Evolutionary conservation across 805 yeast genomes (phyloP).

Genomic region (Ogataea paraovalis): DNA sequence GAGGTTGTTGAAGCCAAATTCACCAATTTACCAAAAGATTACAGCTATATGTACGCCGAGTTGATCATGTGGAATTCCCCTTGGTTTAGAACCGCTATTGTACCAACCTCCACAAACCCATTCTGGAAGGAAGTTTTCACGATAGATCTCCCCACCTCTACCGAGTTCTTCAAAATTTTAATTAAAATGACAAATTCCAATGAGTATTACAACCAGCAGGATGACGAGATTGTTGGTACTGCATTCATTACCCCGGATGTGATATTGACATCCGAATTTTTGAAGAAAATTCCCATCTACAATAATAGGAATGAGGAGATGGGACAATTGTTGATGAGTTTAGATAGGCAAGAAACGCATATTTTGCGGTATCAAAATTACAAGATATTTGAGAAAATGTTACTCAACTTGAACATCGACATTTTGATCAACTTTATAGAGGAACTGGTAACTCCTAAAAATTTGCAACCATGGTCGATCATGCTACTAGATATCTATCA

Average conservation of each 20-base stretch:
- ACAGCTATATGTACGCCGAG: constrained; percentile 54
- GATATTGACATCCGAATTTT: constrained; percentile 29
- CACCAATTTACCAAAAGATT: constrained; percentile 18
- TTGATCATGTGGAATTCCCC: constrained; percentile 66
- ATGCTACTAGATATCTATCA: constrained; percentile 74
- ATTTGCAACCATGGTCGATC: constrained; percentile 51
- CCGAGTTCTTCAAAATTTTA: constrained; percentile 47
- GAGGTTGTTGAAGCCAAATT: constrained; percentile 66
- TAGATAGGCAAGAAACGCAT: constrained; percentile 48
- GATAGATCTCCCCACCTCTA: constrained; percentile 54
- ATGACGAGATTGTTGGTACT: constrained; percentile 45
- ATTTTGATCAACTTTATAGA: constrained; percentile 49
- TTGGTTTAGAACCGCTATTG: constrained; percentile 75
- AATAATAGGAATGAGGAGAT: constrained; percentile 35
- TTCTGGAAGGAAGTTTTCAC: constrained; percentile 82
- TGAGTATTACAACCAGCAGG: constrained; percentile 12
- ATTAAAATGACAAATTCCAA: constrained; percentile 30
- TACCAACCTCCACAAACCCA: constrained; percentile 47
- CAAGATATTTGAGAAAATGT: constrained; percentile 57
- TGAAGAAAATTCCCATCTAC: constrained; percentile 20
- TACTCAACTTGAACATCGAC: constrained; percentile 48
- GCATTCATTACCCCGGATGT: constrained; percentile 52
- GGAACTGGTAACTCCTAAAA: constrained; percentile 23
- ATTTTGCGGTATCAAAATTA: constrained; percentile 60
- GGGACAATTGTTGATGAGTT: constrained; percentile 55